These are phyloP conservation scores for Pulveroboletus frians DNA, from an alignment of 768 basidiomycete genomes.

Conservation along the genomic window DNA sequence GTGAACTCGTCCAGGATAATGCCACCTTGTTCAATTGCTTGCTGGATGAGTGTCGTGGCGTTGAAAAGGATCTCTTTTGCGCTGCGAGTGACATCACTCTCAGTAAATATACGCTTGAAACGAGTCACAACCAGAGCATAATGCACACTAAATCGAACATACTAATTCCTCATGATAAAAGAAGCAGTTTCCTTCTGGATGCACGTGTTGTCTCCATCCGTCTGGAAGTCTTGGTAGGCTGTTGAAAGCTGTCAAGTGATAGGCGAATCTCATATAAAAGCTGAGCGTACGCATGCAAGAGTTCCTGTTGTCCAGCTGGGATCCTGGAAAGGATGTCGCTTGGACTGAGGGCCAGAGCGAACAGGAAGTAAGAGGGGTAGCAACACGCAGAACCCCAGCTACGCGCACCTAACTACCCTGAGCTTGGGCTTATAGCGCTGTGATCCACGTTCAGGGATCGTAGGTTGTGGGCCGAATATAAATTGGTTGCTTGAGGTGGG, in stretches of 20 bases:
- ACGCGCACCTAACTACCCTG: not conserved
- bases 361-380: not conserved
- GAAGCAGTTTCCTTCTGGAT: conserved; percentile 11
- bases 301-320: conserved; percentile 4
- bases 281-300: conserved; percentile 6
- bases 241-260: not conserved
- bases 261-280: not conserved
- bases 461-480: not conserved
- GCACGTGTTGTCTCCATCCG: not conserved
- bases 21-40: not conserved
- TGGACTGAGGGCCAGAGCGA: not conserved
- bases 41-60: conserved; percentile 6
- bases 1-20: conserved; percentile 2
- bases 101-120: conserved; percentile 15
- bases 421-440: conserved; percentile 2
- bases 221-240: not conserved
- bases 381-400: not conserved
- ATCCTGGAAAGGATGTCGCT: not conserved
- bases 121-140: not conserved
- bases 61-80: not conserved
- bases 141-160: not conserved
- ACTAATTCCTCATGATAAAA: conserved; percentile 2
- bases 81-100: not conserved
- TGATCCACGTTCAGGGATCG: conserved; percentile 8
- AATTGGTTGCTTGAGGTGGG: not conserved